phyloP scores from a whole-genome alignment of 2,329 filamentous ascomycete species.

The Colletotrichum destructivum region DNA sequence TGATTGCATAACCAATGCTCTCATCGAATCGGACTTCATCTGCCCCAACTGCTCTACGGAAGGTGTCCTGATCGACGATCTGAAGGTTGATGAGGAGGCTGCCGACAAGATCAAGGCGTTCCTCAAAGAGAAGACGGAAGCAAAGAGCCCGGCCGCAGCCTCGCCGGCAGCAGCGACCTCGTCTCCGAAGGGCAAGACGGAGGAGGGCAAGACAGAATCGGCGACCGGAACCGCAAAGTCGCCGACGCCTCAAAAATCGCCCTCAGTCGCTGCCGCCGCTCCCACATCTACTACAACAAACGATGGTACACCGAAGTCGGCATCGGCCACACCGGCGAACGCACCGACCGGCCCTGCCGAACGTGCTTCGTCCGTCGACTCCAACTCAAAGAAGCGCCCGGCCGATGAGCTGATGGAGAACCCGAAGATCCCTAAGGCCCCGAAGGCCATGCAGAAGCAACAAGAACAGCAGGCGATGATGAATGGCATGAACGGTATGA shows the following conservation, averaged over 20 bases:
- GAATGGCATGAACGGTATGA: conserved; percentile 61
- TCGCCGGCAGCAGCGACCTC: conserved; percentile 48
- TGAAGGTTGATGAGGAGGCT: conserved; percentile 85
- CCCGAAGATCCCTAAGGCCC: conserved; percentile 75
- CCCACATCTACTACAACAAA: conserved; percentile 38
- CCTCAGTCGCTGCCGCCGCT: conserved; percentile 42
- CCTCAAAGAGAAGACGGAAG: conserved; percentile 70
- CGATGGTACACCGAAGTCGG: conserved; percentile 52
- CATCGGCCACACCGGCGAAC: conserved; percentile 48
- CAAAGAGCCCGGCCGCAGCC: conserved; percentile 62
- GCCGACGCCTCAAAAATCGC: conserved; percentile 51
- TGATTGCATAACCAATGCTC: conserved; percentile 98
- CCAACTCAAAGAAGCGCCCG: conserved; percentile 81
- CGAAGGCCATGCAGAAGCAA: conserved; percentile 75
- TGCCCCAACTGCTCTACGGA: conserved; percentile 94
- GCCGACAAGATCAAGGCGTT: conserved; percentile 85
- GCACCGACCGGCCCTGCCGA: conserved; percentile 45
- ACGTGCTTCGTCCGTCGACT: conserved; percentile 46
- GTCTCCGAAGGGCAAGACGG: conserved; percentile 49
- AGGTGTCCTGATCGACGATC: conserved; percentile 92
- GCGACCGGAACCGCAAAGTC: conserved; percentile 45
- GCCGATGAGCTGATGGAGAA: conserved; percentile 81
- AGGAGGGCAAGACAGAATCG: conserved; percentile 29
- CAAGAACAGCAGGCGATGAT: conserved; percentile 67
- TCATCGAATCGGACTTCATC: conserved; percentile 97